phyloP scores from a whole-genome alignment of 2,329 filamentous ascomycete genomes.

The Colletotrichum sidae region DNA sequence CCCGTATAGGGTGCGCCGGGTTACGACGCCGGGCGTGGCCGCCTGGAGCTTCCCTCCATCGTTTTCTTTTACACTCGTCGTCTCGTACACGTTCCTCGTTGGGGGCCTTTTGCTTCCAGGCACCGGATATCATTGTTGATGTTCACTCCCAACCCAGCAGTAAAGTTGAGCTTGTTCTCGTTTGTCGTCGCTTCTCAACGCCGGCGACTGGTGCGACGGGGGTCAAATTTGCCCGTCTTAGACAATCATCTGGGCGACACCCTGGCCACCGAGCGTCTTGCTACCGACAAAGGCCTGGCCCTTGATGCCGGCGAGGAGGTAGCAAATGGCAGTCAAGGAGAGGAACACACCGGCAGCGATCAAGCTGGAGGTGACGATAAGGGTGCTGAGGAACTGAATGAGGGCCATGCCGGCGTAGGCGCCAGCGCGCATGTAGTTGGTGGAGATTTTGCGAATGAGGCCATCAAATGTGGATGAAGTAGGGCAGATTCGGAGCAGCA shows the following conservation, averaged over 20 bases:
- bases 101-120: constrained; percentile 22
- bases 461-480: constrained; percentile 90
- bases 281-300: constrained; percentile 89
- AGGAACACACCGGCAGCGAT: constrained; percentile 90
- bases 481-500: constrained; percentile 96
- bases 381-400: constrained; percentile 86
- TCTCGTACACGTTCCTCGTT: constrained; percentile 16
- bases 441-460: constrained; percentile 91
- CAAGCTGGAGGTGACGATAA: constrained; percentile 74
- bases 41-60: constrained; percentile 3
- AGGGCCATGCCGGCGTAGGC: constrained; percentile 86
- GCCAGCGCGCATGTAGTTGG: constrained; percentile 94
- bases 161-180: neutral
- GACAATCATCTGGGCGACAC: constrained; percentile 98
- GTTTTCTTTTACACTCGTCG: constrained; percentile 27
- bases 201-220: neutral
- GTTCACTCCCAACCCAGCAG: constrained; percentile 12
- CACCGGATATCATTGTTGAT: constrained; percentile 35
- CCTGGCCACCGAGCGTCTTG: constrained; percentile 94
- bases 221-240: constrained; percentile 53
- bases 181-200: constrained; percentile 4
- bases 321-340: constrained; percentile 81
- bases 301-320: constrained; percentile 82
- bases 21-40: neutral
- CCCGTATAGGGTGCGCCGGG: constrained; percentile 8